Conservation (phyloP, 805 yeast genomes). For the Candida odintsovae region DNA sequence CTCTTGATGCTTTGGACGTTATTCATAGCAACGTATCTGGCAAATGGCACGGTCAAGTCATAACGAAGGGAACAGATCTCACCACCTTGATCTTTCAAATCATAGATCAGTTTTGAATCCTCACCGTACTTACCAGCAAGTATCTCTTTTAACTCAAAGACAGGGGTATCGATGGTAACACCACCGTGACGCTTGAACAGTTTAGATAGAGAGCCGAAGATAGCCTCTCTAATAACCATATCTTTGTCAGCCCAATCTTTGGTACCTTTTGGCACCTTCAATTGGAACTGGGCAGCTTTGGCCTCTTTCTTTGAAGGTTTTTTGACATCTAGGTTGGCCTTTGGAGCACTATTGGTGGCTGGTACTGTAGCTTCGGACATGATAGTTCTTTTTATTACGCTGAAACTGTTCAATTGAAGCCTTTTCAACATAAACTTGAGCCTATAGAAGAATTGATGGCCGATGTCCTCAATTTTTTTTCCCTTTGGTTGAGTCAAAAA, state of each 20-base stretch:
- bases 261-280: constrained; percentile 96
- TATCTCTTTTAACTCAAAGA: constrained; percentile 91
- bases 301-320: constrained; percentile 27
- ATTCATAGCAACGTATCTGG: constrained; percentile 95
- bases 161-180: constrained; percentile 97
- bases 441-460: neutral
- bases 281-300: constrained; percentile 53
- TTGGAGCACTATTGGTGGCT: constrained; percentile 2
- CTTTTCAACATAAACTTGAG: neutral
- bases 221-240: constrained; percentile 89
- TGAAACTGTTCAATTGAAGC: constrained; percentile 4
- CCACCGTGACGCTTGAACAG: constrained; percentile 96
- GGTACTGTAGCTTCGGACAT: constrained; percentile 6
- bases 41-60: constrained; percentile 97
- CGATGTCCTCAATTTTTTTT: neutral
- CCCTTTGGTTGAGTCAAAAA: neutral
- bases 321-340: constrained; percentile 1
- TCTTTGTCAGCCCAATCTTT: constrained; percentile 99
- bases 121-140: constrained; percentile 97
- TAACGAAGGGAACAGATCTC: constrained; percentile 92
- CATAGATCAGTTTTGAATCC: constrained; percentile 93
- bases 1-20: constrained; percentile 85
- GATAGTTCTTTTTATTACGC: constrained; percentile 5
- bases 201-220: constrained; percentile 64
- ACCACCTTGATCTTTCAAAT: constrained; percentile 98